phyloP scores from a whole-genome alignment of 2,329 filamentous ascomycete species.

The Aspergillus felis region DNA sequence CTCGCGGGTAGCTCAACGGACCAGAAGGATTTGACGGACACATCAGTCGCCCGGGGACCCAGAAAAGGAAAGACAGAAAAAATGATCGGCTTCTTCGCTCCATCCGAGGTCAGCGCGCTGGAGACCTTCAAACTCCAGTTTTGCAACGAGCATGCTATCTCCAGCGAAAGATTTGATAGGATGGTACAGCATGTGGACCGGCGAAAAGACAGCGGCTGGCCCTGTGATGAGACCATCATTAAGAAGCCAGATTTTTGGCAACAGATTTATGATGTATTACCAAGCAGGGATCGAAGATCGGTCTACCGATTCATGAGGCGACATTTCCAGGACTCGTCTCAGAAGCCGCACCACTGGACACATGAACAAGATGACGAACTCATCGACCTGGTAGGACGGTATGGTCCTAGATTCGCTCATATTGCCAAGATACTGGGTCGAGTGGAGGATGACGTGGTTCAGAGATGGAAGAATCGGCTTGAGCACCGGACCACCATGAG shows the following conservation, averaged over 20 bases:
- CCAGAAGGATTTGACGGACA: neutral
- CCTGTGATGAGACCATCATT: constrained; percentile 16
- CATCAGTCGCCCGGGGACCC: neutral
- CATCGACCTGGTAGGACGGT: constrained; percentile 23
- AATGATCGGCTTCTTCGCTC: constrained; percentile 27
- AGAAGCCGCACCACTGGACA: constrained; percentile 39
- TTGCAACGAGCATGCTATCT: constrained; percentile 26
- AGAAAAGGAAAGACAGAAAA: constrained; percentile 7
- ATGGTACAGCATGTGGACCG: constrained; percentile 34
- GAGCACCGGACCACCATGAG: constrained; percentile 34
- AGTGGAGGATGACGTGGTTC: constrained; percentile 39
- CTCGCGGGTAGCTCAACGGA: neutral
- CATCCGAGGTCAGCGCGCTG: constrained; percentile 27
- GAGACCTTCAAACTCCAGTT: constrained; percentile 33
- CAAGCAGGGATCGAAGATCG: constrained; percentile 34
- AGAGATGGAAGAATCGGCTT: constrained; percentile 42
- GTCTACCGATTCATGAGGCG: constrained; percentile 41
- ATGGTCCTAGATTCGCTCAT: constrained; percentile 35
- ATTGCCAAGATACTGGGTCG: constrained; percentile 38
- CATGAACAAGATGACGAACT: constrained; percentile 40
- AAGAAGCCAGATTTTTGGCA: constrained; percentile 35
- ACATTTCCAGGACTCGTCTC: constrained; percentile 37
- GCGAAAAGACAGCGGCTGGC: constrained; percentile 19
- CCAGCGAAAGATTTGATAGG: constrained; percentile 22
- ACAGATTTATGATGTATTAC: constrained; percentile 32